Evolutionary conservation across 2,329 filamentous ascomycete species (phyloP).

Genomic region (Aspergillus ibericus): DNA sequence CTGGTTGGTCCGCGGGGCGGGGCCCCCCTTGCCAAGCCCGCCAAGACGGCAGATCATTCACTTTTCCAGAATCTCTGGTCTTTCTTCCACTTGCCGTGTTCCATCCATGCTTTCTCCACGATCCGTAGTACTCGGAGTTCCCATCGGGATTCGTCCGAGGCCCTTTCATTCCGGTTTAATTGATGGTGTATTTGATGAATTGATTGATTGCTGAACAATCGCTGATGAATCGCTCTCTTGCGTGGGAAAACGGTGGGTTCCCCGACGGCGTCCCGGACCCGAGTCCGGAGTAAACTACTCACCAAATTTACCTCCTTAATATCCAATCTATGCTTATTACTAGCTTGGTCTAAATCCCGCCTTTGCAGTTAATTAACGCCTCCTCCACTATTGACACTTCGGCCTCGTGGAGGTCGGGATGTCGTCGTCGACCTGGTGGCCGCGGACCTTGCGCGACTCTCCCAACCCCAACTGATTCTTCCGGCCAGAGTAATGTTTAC

Average conservation of each 20-base stretch:
- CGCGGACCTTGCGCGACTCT: not conserved
- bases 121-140: not conserved
- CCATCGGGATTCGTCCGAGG: not conserved
- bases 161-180: not conserved
- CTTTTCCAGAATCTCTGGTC: not conserved
- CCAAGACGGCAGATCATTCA: slow-evolving; percentile 2
- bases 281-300: not conserved
- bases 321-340: not conserved
- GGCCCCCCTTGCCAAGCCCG: not conserved
- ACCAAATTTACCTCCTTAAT: not conserved
- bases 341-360: not conserved
- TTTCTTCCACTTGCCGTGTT: not conserved
- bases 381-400: not conserved
- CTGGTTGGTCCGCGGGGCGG: not conserved
- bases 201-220: not conserved
- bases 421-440: too few species aligned
- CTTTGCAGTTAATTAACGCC: not conserved
- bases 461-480: not conserved
- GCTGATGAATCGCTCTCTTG: not conserved
- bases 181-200: not conserved
- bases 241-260: too few species aligned
- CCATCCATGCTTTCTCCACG: not conserved
- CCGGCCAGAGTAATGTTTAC: not conserved
- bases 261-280: not conserved
- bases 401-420: not conserved